Percentiles rank a stretch among this genome's conserved stretches.
Conservation (phyloP, 2,329 filamentous ascomycete genomes). For the Penicillium sp. region DNA sequence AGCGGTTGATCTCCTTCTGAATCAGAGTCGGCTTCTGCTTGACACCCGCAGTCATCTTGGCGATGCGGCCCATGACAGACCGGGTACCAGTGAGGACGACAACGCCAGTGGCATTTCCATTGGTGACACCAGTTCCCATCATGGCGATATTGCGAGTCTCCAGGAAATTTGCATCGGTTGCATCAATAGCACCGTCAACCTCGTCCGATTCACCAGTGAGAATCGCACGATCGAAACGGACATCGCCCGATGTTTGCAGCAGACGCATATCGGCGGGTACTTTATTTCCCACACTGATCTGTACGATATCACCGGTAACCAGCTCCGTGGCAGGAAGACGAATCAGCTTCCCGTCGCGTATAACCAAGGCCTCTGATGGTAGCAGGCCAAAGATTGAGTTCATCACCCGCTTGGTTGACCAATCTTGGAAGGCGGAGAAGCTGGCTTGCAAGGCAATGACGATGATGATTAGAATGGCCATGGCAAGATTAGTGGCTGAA, state of each 20-base stretch:
- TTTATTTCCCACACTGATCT: constrained; percentile 68
- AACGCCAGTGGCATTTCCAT: constrained; percentile 62
- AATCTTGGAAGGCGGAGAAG: constrained; percentile 70
- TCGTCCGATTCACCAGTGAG: constrained; percentile 69
- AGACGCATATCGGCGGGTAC: constrained; percentile 71
- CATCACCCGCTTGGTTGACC: constrained; percentile 73
- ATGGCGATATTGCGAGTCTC: constrained; percentile 73
- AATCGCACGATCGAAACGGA: constrained; percentile 69
- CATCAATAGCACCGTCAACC: constrained; percentile 59
- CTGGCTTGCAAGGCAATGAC: constrained; percentile 66
- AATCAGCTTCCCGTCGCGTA: constrained; percentile 57
- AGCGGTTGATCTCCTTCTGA: constrained; percentile 67
- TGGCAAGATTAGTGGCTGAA: constrained; percentile 62
- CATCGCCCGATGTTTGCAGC: constrained; percentile 63
- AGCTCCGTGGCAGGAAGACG: constrained; percentile 57
- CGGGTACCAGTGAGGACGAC: constrained; percentile 67
- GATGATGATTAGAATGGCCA: constrained; percentile 68
- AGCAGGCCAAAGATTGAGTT: constrained; percentile 72
- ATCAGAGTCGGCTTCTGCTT: constrained; percentile 65
- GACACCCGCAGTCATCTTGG: constrained; percentile 66
- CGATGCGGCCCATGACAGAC: constrained; percentile 73
- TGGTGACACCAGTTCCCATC: constrained; percentile 71
- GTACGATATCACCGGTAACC: constrained; percentile 68
- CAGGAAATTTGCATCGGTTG: constrained; percentile 68
- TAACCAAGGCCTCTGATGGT: constrained; percentile 63